These are phyloP conservation scores for Leccinum subgranulosum DNA, from an alignment of 768 basidiomycete species.

Conservation along the genomic window DNA sequence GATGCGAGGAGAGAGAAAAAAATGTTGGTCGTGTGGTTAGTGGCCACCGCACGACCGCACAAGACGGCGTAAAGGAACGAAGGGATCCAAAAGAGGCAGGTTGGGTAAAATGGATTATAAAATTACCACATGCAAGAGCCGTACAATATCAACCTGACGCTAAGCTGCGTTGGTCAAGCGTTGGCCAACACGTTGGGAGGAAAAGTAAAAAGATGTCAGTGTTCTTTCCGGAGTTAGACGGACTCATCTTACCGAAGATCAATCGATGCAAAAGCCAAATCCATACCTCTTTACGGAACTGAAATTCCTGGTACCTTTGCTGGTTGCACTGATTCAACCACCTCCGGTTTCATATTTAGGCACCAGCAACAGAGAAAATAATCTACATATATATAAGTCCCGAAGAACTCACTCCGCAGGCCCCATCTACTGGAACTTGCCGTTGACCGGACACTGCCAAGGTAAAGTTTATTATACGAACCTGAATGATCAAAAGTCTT, in stretches of 20 bases:
- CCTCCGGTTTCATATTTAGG: conserved; percentile 1
- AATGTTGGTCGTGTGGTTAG: not conserved
- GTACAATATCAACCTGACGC: conserved; percentile 10
- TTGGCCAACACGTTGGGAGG: conserved; percentile 7
- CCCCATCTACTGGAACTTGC: conserved; percentile 26
- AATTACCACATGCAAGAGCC: conserved; percentile 17
- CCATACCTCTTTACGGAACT: conserved; percentile 31
- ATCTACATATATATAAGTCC: conserved; percentile 10
- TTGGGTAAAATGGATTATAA: conserved; percentile 1
- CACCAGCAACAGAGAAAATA: not conserved
- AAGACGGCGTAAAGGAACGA: not conserved
- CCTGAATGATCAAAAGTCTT: conserved; percentile 24
- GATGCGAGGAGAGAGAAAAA: conserved; percentile 1
- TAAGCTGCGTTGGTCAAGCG: not conserved
- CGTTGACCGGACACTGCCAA: conserved; percentile 25
- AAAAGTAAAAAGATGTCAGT: conserved; percentile 12
- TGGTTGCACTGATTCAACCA: conserved; percentile 9
- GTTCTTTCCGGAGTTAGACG: conserved; percentile 31
- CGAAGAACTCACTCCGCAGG: conserved; percentile 24
- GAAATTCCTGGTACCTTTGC: conserved; percentile 23
- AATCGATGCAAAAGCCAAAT: conserved; percentile 33
- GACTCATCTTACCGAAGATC: conserved; percentile 31
- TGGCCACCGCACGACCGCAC: conserved; percentile 2
- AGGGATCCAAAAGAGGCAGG: conserved; percentile 14
- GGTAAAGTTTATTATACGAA: conserved; percentile 29